Evolutionary conservation across 768 basidiomycete species (phyloP), one percentile per base, ranked within the genome.

Genomic region (Leccinum incarnatum): DNA sequence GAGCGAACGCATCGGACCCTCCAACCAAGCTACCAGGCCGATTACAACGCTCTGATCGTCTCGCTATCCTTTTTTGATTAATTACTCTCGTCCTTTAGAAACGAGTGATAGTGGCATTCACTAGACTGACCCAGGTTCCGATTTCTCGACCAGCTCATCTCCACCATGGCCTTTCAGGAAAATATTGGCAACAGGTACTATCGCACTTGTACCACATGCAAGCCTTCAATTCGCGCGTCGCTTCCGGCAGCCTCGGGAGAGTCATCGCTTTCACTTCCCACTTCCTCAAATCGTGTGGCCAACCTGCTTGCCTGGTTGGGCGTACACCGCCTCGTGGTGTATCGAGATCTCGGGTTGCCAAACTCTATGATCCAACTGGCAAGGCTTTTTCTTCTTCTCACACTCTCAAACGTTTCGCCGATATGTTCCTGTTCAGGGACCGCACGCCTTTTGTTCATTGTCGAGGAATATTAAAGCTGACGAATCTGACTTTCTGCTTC

Each of bases 341-440:
- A 65, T 51, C 65, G 56, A 58, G 67, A 67, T 68, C 67, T 56
- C 51, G 45, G 60, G 25, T 51, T 60, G 29, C 53, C 32, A 57
- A 66, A 58, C 55, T 34, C 49, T 66, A 62, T 40, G 54, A 65
- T 12, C 29, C 34, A 34, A 27, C 12, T 23, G 30, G 25, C 21
- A 36, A 15, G 12, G 9, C 34, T 40, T 59, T 40, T 40, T 19
- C 30, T 45, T 63, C 54, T 53, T 40, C 57, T 40, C 65, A 61
- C 63, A 51, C 23, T 30, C 9, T 7, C 37, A 40, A 51, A 12
- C 19, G 19, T 51, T 23, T 55, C 46, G 29, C 55, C 51, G 37
- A 67, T 51, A 25, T 23, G 58, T 55, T 29, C 49, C 57, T 51
- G 6, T 17, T 15, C 30, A 56, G 63, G 56, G 57, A 57, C 61